A percentile compares a stretch with the other conserved stretches of the same genome.
phyloP scores from a whole-genome alignment of 352 stramenopile genomes.

The Bremia lactucae region DNA sequence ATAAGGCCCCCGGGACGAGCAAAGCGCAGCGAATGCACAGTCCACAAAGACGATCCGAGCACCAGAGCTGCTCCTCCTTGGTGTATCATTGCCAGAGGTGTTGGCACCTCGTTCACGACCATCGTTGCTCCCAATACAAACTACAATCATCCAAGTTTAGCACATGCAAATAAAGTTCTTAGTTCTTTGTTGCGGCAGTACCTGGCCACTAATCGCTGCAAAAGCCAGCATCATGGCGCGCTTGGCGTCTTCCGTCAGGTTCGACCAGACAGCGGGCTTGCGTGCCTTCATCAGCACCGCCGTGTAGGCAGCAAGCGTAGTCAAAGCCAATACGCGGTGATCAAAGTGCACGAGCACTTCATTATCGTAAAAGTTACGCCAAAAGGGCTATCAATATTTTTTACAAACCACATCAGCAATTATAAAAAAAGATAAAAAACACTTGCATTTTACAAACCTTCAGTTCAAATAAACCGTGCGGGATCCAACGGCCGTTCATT shows the following conservation, averaged over 20 bases:
- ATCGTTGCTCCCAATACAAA: constrained; percentile 89
- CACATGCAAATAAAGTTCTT: background rate
- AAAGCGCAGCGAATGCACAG: constrained; percentile 51
- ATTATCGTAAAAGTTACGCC: constrained; percentile 94
- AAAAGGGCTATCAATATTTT: constrained; percentile 10
- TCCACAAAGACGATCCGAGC: constrained; percentile 57
- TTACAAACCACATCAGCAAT: background rate
- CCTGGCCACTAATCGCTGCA: constrained; percentile 39
- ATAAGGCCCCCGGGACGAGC: constrained; percentile 31
- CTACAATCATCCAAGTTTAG: constrained; percentile 23
- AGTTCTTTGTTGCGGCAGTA: too few species aligned
- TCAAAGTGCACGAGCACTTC: constrained; percentile 94
- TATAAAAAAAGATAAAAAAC: background rate
- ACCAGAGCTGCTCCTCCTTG: constrained; percentile 55
- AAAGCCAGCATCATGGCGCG: constrained; percentile 43
- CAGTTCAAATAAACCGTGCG: constrained; percentile 50
- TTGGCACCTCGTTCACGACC: constrained; percentile 91
- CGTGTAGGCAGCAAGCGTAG: constrained; percentile 56
- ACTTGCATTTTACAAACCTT: constrained; percentile 14
- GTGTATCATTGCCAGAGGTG: constrained; percentile 88
- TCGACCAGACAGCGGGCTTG: constrained; percentile 52
- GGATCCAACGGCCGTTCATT: constrained; percentile 88
- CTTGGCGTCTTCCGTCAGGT: constrained; percentile 51
- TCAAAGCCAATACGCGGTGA: constrained; percentile 88
- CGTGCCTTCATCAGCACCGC: constrained; percentile 43